phyloP scores from a whole-genome alignment of 805 yeast species.

The Vanderwaltozyma tropicalis region DNA sequence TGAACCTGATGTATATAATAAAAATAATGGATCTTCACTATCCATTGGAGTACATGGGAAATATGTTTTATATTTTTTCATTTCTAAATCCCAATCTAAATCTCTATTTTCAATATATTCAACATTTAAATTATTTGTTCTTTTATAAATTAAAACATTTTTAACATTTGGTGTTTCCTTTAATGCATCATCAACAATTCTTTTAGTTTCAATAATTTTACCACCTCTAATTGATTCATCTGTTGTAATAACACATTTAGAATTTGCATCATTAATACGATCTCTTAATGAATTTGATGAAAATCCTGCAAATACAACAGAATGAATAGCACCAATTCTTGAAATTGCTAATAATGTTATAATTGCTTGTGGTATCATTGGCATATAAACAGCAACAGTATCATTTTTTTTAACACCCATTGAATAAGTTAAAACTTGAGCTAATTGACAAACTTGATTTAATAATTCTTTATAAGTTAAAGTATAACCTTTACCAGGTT shows the following conservation, averaged over 20 bases:
- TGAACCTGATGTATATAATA: conserved; percentile 77
- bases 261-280: conserved; percentile 61
- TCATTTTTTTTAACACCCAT: conserved; percentile 74
- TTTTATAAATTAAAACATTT: conserved; percentile 60
- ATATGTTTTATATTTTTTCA: conserved; percentile 54
- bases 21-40: conserved; percentile 73
- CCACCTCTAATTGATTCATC: conserved; percentile 83
- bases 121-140: conserved; percentile 49
- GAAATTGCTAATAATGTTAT: conserved; percentile 67
- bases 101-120: conserved; percentile 49
- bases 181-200: conserved; percentile 74
- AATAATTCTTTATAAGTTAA: conserved; percentile 65
- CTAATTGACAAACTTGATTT: conserved; percentile 57
- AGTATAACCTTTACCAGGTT: conserved; percentile 44
- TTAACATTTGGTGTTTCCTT: conserved; percentile 53
- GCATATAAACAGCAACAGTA: conserved; percentile 76
- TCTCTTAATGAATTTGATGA: conserved; percentile 62
- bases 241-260: conserved; percentile 64
- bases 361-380: conserved; percentile 77
- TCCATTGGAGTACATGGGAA: conserved; percentile 64
- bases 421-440: conserved; percentile 49
- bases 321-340: conserved; percentile 75
- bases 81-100: conserved; percentile 68
- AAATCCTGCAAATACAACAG: conserved; percentile 81
- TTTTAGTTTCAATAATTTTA: conserved; percentile 67